Percentiles rank a stretch among this genome's conserved stretches.
phyloP scores from a whole-genome alignment of 495 filamentous ascomycete genomes.

The Neurospora sp. region DNA sequence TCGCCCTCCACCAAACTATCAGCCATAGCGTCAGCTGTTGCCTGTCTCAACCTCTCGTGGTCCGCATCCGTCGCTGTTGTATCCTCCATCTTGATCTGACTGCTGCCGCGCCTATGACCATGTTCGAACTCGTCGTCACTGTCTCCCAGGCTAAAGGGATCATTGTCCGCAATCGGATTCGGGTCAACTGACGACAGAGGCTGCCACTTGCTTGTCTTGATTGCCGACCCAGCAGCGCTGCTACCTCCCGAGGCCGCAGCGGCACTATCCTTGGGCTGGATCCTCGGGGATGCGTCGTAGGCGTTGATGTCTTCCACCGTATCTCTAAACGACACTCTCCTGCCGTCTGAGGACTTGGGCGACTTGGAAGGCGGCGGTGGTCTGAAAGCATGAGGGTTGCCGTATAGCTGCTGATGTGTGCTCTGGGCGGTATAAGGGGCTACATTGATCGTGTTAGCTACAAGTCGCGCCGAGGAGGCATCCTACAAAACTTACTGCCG shows the following conservation, averaged over 20 bases:
- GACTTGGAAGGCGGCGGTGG: conserved; percentile 52
- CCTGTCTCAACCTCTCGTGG: conserved; percentile 58
- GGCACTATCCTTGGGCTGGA: conserved; percentile 23
- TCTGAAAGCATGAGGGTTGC: conserved; percentile 75
- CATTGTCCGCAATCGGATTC: conserved; percentile 77
- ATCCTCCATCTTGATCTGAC: conserved; percentile 50
- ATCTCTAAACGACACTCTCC: conserved; percentile 74
- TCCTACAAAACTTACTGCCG: conserved; percentile 44
- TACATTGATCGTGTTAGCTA: background rate
- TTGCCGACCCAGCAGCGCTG: conserved; percentile 18
- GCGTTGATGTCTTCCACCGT: conserved; percentile 65
- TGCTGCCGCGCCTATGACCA: conserved; percentile 24
- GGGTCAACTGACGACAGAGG: conserved; percentile 82
- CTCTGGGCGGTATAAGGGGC: conserved; percentile 15
- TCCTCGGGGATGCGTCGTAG: conserved; percentile 52
- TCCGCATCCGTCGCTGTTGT: conserved; percentile 28
- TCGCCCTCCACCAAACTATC: conserved; percentile 34
- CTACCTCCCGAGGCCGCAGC: conserved; percentile 9
- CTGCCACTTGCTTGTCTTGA: conserved; percentile 89
- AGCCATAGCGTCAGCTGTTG: conserved; percentile 55
- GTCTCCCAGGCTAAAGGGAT: conserved; percentile 93
- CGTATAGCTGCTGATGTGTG: conserved; percentile 44
- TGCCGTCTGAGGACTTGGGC: conserved; percentile 47
- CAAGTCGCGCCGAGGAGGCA: conserved; percentile 2
- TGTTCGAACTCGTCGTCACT: conserved; percentile 82